Conservation (phyloP, 768 basidiomycete genomes). For the Tylopilus balloui region DNA sequence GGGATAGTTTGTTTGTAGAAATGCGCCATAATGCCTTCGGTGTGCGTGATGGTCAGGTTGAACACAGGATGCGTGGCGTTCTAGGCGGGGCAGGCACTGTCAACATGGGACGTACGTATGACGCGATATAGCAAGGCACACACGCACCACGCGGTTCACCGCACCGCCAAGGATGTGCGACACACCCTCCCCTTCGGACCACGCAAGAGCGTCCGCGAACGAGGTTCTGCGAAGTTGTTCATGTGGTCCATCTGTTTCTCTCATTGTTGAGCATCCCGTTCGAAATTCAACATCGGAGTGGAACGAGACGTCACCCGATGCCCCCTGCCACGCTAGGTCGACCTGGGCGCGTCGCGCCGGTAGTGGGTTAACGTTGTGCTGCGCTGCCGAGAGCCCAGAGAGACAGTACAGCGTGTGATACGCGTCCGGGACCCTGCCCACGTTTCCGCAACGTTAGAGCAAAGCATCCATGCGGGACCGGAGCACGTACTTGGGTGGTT, state of each 20-base stretch:
- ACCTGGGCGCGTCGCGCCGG: conserved; percentile 33
- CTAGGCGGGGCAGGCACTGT: conserved; percentile 31
- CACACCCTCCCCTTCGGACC: conserved; percentile 64
- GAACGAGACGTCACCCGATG: conserved; percentile 12
- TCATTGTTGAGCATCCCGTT: conserved; percentile 6
- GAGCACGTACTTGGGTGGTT: conserved; percentile 76
- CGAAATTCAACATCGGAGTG: background rate
- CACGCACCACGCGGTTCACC: conserved; percentile 58
- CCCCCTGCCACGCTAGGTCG: conserved; percentile 35
- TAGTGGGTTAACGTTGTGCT: conserved; percentile 66
- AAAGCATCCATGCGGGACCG: background rate
- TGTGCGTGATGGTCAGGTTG: conserved; percentile 67
- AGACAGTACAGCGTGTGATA: conserved; percentile 96
- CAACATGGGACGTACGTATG: background rate
- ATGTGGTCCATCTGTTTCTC: conserved; percentile 19
- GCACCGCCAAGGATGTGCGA: conserved; percentile 53
- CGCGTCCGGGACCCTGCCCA: conserved; percentile 71
- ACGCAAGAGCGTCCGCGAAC: conserved; percentile 55
- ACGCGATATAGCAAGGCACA: too few relatives aligned
- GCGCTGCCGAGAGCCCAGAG: conserved; percentile 83
- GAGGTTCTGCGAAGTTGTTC: conserved; percentile 38
- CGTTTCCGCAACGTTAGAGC: background rate
- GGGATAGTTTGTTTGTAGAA: conserved; percentile 65
- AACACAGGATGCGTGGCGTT: conserved; percentile 81
- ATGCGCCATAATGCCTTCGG: conserved; percentile 61